Evolutionary conservation across 768 basidiomycete species (phyloP).

Genomic region (Macrolepiota fuliginosa): DNA sequence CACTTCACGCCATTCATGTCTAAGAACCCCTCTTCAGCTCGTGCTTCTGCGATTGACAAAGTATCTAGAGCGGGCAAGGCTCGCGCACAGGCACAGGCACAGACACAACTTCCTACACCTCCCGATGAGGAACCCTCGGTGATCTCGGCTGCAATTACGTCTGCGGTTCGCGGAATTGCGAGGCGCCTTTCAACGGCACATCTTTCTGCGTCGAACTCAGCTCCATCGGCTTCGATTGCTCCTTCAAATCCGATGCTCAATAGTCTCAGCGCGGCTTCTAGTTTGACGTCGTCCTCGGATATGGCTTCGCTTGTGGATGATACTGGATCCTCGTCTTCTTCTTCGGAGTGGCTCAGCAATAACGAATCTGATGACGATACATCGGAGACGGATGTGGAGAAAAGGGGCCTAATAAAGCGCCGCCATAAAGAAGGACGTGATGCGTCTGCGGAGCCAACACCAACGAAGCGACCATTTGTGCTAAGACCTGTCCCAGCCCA

Average conservation of each 20-base stretch:
- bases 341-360: slow-evolving; percentile 44
- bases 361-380: slow-evolving; percentile 55
- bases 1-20: slow-evolving; percentile 71
- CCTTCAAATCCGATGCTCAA: slow-evolving; percentile 9
- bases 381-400: slow-evolving; percentile 41
- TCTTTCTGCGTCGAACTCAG: slow-evolving; percentile 29
- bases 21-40: slow-evolving; percentile 28
- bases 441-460: slow-evolving; percentile 20
- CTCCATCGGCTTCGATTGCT: slow-evolving; percentile 22
- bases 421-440: slow-evolving; percentile 4
- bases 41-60: slow-evolving; percentile 49
- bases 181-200: slow-evolving; percentile 52
- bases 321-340: slow-evolving; percentile 55
- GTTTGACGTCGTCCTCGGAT: slow-evolving; percentile 39
- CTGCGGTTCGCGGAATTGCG: slow-evolving; percentile 58
- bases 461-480: slow-evolving; percentile 42
- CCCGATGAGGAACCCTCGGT: slow-evolving; percentile 13
- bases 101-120: slow-evolving; percentile 10
- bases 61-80: slow-evolving; percentile 50
- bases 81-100: slow-evolving; percentile 36
- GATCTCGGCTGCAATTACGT: slow-evolving; percentile 32
- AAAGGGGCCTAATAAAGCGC: slow-evolving; percentile 24
- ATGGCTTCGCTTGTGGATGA: slow-evolving; percentile 65
- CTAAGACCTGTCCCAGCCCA: slow-evolving; percentile 42
- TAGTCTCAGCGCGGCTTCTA: slow-evolving; percentile 12